phyloP scores from a whole-genome alignment of 2,329 filamentous ascomycete species.

The Colletotrichum chlorophyti region DNA sequence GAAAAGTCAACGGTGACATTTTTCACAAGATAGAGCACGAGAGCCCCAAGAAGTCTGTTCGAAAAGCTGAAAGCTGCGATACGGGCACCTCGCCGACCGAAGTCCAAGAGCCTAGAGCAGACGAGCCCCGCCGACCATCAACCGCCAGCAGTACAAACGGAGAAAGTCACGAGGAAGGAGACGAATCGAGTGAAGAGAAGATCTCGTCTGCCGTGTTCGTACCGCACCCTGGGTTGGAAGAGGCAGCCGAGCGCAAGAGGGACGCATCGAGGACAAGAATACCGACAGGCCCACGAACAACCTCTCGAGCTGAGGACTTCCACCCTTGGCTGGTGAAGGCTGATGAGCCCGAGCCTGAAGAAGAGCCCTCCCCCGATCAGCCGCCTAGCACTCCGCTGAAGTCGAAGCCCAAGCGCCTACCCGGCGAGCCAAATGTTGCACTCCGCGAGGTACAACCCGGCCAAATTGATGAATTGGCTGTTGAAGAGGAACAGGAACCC shows the following conservation, averaged over 20 bases:
- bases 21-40: slow-evolving; percentile 29
- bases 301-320: slow-evolving; percentile 42
- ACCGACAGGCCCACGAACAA: slow-evolving; percentile 15
- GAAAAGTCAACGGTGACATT: slow-evolving; percentile 29
- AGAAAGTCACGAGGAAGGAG: slow-evolving; percentile 53
- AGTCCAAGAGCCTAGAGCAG: neutral
- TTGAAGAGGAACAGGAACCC: slow-evolving; percentile 51
- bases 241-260: slow-evolving; percentile 39
- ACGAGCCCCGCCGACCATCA: slow-evolving; percentile 42
- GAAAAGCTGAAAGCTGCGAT: slow-evolving; percentile 18
- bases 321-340: slow-evolving; percentile 66
- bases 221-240: slow-evolving; percentile 70
- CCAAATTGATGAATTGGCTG: slow-evolving; percentile 45
- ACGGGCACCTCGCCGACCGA: slow-evolving; percentile 14
- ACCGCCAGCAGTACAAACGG: slow-evolving; percentile 46
- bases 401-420: slow-evolving; percentile 23
- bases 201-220: slow-evolving; percentile 87
- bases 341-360: slow-evolving; percentile 53
- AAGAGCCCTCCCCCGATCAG: slow-evolving; percentile 25
- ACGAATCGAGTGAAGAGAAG: slow-evolving; percentile 79
- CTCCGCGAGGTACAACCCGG: slow-evolving; percentile 41
- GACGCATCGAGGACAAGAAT: slow-evolving; percentile 34
- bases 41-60: neutral
- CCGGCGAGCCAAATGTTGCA: slow-evolving; percentile 20
- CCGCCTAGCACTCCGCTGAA: slow-evolving; percentile 17